These are phyloP conservation scores for Vitis rotundifolia DNA, from an alignment of 164 flowering plant genomes.

Conservation along the genomic window DNA sequence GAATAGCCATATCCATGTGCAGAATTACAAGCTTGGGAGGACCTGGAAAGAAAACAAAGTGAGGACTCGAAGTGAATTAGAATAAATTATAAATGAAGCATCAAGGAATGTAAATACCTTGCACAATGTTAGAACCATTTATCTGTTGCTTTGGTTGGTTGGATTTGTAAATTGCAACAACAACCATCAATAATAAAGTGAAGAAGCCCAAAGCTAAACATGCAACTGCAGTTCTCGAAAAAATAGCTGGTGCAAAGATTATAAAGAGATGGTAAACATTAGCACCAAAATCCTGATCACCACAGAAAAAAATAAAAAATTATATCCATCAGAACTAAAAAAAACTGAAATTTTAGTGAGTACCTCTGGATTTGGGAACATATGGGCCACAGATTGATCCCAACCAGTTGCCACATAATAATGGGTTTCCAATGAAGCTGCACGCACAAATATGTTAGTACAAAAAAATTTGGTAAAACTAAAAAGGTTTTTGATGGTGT, in stretches of 20 bases:
- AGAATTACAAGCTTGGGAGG: constrained; percentile 79
- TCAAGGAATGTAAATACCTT: constrained; percentile 38
- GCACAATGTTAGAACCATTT: constrained; percentile 35
- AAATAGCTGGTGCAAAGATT: constrained; percentile 35
- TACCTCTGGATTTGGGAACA: constrained; percentile 61
- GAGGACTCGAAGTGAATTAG: neutral
- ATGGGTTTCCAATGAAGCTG: constrained; percentile 86
- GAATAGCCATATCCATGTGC: constrained; percentile 92
- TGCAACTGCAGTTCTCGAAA: constrained; percentile 62
- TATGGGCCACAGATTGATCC: constrained; percentile 66
- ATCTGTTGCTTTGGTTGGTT: constrained; percentile 41
- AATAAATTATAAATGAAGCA: neutral
- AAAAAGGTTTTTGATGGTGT: neutral
- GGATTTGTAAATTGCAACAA: constrained; percentile 65
- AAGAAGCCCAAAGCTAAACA: constrained; percentile 66
- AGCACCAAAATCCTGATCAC: neutral
- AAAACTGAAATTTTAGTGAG: no score
- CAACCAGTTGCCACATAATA: constrained; percentile 77
- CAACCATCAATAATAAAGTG: constrained; percentile 48
- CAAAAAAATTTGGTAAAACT: neutral
- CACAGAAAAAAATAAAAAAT: neutral
- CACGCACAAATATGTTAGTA: neutral
- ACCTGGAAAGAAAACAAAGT: constrained; percentile 33
- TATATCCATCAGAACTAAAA: neutral
- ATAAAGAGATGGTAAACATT: neutral